Base-by-base conservation (phyloP, 2,329 filamentous ascomycete species). In the Trichoderma aggressivum region DNA sequence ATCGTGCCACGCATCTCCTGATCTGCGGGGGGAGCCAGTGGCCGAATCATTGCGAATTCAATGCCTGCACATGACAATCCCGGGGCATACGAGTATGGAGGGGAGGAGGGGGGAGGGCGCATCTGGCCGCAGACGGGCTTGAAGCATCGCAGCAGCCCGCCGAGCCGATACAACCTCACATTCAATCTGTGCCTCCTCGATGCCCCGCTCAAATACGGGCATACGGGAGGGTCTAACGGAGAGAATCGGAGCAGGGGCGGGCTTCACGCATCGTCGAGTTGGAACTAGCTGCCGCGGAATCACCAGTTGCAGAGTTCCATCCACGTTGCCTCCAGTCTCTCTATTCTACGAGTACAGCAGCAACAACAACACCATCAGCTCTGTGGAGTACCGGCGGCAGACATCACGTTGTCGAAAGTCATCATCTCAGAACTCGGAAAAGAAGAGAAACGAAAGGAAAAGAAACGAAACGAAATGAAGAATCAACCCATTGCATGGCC, bases 1-100 rank as follows among this genome's bases (percentile, higher is more conserved):
- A 70, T 70, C 59, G 43, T 70, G 12, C 67, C 58, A 62, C 67
- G 59, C 47, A 63, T 70, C 67, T 70, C 67, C 67, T 70, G 67
- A 70, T 70, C 36, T 24, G n/a, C 47, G 47, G 47, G 47, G 47
- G 47, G 21, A 24, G 39, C 18, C 59, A 28, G 34, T 10, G 7
- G 24, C 26, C 53, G 30, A 39, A 43, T n/a, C 18, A 30, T 58
- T 58, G 26, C 55, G 14, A 58, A 10, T 12, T 30, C 47, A 28
- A 6, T 30, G 24, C 53, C 8, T 32, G 28, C 18, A 59, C 55
- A 24, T 53, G 47, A 53, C 21, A 21, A 53, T 24, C 5, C 47
- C 47, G 47, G 47, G 36, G 36, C 26, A 28, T 5, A 28, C 26
- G 26, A 28, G n/a, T n/a, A n/a, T n/a, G n/a, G n/a, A n/a, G n/a